These are phyloP conservation scores for Trichoderma sp. DNA, from an alignment of 2,329 filamentous ascomycete genomes.

Conservation along the genomic window DNA sequence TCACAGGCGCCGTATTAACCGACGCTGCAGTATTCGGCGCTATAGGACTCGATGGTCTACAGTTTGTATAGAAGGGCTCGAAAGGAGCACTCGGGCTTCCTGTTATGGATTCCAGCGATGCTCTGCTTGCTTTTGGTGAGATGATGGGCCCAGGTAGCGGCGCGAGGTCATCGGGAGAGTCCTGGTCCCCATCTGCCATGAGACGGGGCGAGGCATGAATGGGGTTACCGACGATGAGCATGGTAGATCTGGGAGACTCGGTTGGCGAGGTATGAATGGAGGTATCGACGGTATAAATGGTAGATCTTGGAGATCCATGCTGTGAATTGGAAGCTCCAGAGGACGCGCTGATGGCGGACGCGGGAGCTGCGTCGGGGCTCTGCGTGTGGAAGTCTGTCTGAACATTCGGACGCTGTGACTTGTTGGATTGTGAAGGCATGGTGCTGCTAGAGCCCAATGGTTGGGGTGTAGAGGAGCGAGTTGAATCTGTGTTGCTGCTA, in stretches of 20 bases:
- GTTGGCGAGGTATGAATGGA: conserved; percentile 55
- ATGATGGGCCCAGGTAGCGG: conserved; percentile 76
- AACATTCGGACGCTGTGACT: conserved; percentile 50
- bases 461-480: conserved; percentile 34
- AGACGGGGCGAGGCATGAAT: conserved; percentile 70
- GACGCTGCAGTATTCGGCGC: conserved; percentile 39
- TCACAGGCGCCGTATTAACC: background rate
- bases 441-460: conserved; percentile 36
- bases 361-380: conserved; percentile 48
- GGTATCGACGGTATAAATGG: conserved; percentile 36
- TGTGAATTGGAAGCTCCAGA: conserved; percentile 60
- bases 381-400: conserved; percentile 51
- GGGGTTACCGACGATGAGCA: conserved; percentile 61
- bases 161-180: conserved; percentile 59
- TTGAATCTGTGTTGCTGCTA: conserved; percentile 35
- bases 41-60: conserved; percentile 39
- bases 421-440: conserved; percentile 49
- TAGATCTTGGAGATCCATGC: conserved; percentile 59
- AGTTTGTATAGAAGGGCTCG: conserved; percentile 43
- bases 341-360: conserved; percentile 60
- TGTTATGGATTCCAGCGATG: conserved; percentile 66
- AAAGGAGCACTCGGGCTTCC: conserved; percentile 61
- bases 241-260: conserved; percentile 58
- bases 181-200: conserved; percentile 58
- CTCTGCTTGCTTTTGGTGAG: conserved; percentile 61